phyloP scores from a whole-genome alignment of 352 stramenopile species.

The Globisporangium spiculum region DNA sequence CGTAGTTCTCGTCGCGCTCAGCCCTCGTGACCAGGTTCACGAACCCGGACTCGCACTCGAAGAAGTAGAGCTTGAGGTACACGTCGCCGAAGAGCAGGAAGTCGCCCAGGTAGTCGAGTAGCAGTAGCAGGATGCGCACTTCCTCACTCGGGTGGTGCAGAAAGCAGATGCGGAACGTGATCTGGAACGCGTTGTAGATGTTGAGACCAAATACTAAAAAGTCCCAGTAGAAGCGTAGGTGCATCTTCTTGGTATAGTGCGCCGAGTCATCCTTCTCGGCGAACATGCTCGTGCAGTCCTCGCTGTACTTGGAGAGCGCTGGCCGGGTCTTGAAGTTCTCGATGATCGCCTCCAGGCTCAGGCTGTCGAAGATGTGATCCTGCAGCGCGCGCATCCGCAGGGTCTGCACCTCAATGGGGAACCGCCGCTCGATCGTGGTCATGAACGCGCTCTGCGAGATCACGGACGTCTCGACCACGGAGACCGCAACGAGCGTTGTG shows the following conservation, averaged over 20 bases:
- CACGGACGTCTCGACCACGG: constrained; percentile 51
- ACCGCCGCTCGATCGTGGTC: constrained; percentile 45
- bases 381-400: constrained; percentile 40
- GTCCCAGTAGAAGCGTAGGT: constrained; percentile 64
- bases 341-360: constrained; percentile 46
- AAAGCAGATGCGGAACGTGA: constrained; percentile 75
- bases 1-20: constrained; percentile 45
- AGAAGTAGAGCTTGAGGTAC: constrained; percentile 75
- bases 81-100: constrained; percentile 44
- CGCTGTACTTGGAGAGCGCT: constrained; percentile 43
- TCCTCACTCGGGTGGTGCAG: constrained; percentile 28
- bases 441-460: constrained; percentile 49
- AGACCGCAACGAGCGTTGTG: constrained; percentile 46
- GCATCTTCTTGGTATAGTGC: constrained; percentile 48
- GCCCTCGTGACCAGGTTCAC: constrained; percentile 47
- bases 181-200: constrained; percentile 63
- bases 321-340: constrained; percentile 45
- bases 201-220: constrained; percentile 45
- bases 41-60: constrained; percentile 60
- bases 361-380: constrained; percentile 43
- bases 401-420: constrained; percentile 37
- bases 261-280: constrained; percentile 42
- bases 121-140: constrained; percentile 23
- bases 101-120: constrained; percentile 45
- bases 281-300: constrained; percentile 64